phyloP scores from a whole-genome alignment of 495 filamentous ascomycete genomes.

The Xylona heveae region DNA sequence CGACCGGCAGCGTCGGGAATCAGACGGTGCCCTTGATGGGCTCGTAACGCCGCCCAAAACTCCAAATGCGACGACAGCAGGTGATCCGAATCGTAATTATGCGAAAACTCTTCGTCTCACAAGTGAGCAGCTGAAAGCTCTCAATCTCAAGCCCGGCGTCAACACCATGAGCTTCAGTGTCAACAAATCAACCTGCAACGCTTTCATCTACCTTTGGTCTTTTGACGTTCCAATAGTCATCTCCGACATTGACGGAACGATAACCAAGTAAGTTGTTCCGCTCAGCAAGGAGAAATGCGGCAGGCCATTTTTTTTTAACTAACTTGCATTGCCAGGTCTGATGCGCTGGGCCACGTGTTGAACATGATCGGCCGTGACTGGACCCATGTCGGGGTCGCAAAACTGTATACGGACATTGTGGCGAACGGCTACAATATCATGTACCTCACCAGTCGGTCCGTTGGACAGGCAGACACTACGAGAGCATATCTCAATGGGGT shows the following conservation, averaged over 20 bases:
- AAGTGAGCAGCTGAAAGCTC: constrained; percentile 77
- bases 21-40: constrained; percentile 43
- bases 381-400: constrained; percentile 93
- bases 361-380: constrained; percentile 97
- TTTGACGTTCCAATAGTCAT: constrained; percentile 84
- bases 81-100: constrained; percentile 64
- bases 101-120: constrained; percentile 95
- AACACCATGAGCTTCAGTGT: constrained; percentile 95
- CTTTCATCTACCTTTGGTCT: constrained; percentile 83
- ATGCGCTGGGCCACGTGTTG: constrained; percentile 89
- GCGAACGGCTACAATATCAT: constrained; percentile 97
- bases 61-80: constrained; percentile 26
- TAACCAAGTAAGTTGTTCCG: constrained; percentile 48
- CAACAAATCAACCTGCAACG: constrained; percentile 77
- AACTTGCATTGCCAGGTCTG: constrained; percentile 29
- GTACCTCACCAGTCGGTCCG: constrained; percentile 86
- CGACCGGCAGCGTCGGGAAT: constrained; percentile 34
- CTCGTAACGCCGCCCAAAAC: constrained; percentile 61
- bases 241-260: constrained; percentile 96
- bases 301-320: neutral
- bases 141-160: constrained; percentile 61
- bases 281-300: neutral
- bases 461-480: constrained; percentile 84
- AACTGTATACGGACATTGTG: constrained; percentile 87
- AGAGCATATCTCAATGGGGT: constrained; percentile 81